These are phyloP conservation scores for Endogone sp. DNA, from an alignment of 192 early-diverging fungal genomes.

Conservation along the genomic window DNA sequence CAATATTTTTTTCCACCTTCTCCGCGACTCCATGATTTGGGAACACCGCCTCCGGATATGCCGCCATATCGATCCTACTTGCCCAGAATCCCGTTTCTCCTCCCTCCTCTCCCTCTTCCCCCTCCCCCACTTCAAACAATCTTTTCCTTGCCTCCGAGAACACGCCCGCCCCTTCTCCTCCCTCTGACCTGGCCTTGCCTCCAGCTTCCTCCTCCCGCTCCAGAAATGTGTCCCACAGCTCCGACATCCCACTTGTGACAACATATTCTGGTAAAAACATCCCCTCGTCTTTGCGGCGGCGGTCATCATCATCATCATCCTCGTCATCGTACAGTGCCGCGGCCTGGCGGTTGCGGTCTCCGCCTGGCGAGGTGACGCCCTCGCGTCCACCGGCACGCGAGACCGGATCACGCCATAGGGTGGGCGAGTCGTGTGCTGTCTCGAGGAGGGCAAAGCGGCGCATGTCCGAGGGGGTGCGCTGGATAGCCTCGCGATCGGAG, in stretches of 20 bases:
- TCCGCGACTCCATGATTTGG: not conserved
- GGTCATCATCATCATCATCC: conserved; percentile 26
- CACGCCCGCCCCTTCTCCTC: conserved; percentile 6
- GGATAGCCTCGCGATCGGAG: conserved; percentile 46
- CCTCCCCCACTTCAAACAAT: conserved; percentile 22
- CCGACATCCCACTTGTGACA: conserved; percentile 36
- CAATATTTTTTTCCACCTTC: conserved; percentile 34
- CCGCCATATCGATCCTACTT: not conserved
- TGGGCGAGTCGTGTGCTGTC: conserved; percentile 19
- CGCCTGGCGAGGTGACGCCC: not conserved
- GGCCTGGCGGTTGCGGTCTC: not conserved
- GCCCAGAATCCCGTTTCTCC: not conserved
- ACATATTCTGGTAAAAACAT: conserved; percentile 53
- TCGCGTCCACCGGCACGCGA: conserved; percentile 1
- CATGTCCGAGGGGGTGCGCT: conserved; percentile 59
- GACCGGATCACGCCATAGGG: not conserved
- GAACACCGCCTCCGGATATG: not conserved
- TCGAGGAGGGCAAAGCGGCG: conserved; percentile 44
- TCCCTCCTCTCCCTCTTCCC: not conserved
- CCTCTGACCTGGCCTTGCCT: not conserved
- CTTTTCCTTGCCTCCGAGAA: conserved; percentile 18
- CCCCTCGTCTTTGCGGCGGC: conserved; percentile 16
- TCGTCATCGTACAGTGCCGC: conserved; percentile 23
- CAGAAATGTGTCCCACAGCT: conserved; percentile 21
- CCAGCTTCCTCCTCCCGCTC: not conserved